Conservation (phyloP, 75 land plant species). For the Selaginella tamariscina region DNA sequence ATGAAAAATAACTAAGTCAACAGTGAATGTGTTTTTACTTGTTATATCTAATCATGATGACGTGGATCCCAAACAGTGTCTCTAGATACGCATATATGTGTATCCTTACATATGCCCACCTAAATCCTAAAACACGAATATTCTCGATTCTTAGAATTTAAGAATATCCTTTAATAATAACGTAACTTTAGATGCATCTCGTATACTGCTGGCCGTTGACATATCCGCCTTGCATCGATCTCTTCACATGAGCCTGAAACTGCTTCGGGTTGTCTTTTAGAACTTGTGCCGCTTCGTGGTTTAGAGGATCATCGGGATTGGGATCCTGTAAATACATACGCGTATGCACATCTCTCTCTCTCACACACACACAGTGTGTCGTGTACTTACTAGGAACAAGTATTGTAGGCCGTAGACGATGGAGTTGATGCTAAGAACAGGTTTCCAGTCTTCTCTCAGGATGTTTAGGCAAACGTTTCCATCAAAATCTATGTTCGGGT, state of each 20-base stretch:
- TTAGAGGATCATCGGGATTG: slow-evolving; percentile 11
- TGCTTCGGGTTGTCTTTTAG: not conserved
- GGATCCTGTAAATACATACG: slow-evolving; percentile 5
- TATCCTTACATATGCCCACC: too few relatives aligned
- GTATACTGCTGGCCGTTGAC: slow-evolving; percentile 6
- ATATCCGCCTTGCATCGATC: slow-evolving; percentile 1
- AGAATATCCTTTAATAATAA: too few relatives aligned
- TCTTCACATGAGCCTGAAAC: slow-evolving; percentile 5
- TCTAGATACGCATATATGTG: too few relatives aligned
- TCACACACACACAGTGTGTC: too few relatives aligned
- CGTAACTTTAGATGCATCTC: slow-evolving; percentile 9
- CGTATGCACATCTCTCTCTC: too few relatives aligned
- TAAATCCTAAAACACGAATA: too few relatives aligned
- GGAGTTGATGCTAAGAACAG: slow-evolving; percentile 7
- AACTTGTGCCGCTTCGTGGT: not conserved
- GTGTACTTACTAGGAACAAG: slow-evolving; percentile 3
- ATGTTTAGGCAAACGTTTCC: slow-evolving; percentile 11
- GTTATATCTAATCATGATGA: too few relatives aligned
- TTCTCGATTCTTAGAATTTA: too few relatives aligned
- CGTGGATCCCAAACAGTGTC: too few relatives aligned
- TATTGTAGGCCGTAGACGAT: slow-evolving; percentile 6
- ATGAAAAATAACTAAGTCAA: too few relatives aligned
- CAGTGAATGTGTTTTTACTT: too few relatives aligned
- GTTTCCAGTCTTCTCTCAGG: slow-evolving; percentile 12
- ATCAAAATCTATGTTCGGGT: slow-evolving; percentile 9